Evolutionary conservation across 2,329 filamentous ascomycete genomes (phyloP).

Genomic region (Pseudocercospora pini-densiflorae): DNA sequence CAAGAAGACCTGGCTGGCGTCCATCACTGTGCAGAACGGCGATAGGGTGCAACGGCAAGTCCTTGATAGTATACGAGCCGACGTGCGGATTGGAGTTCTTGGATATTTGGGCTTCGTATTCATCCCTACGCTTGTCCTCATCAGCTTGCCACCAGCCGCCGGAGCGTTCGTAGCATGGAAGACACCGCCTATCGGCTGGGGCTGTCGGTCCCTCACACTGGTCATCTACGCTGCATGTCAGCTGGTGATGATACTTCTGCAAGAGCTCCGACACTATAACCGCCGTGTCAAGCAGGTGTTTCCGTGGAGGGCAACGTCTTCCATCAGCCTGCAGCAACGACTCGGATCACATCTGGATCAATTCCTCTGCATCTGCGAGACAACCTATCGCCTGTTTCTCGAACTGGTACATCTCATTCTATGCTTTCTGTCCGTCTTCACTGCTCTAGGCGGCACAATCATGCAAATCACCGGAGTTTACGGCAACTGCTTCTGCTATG

Average conservation of each 20-base stretch:
- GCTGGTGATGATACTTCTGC: conserved; percentile 7
- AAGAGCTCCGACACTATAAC: neutral
- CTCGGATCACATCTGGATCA: neutral
- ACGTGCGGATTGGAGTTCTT: neutral
- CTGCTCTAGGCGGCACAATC: conserved; percentile 12
- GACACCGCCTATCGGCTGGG: conserved; percentile 15
- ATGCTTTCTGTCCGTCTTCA: conserved; percentile 13
- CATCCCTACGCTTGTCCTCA: conserved; percentile 9
- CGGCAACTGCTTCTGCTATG: conserved; percentile 14
- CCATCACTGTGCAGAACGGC: neutral
- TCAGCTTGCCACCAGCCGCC: conserved; percentile 11
- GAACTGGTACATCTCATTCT: neutral
- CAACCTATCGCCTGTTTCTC: neutral
- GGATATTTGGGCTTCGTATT: neutral
- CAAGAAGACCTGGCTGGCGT: conserved; percentile 2
- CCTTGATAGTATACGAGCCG: neutral
- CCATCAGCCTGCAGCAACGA: neutral
- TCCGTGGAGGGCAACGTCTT: neutral
- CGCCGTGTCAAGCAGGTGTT: neutral
- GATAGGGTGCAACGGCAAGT: neutral
- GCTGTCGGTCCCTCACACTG: conserved; percentile 14
- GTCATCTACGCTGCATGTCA: conserved; percentile 14
- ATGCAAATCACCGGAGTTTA: conserved; percentile 16
- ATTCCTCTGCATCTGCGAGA: conserved; percentile 2
- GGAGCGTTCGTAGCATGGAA: conserved; percentile 14